phyloP scores from a whole-genome alignment of 768 basidiomycete species.

The Coprinellus aureogranulatus region DNA sequence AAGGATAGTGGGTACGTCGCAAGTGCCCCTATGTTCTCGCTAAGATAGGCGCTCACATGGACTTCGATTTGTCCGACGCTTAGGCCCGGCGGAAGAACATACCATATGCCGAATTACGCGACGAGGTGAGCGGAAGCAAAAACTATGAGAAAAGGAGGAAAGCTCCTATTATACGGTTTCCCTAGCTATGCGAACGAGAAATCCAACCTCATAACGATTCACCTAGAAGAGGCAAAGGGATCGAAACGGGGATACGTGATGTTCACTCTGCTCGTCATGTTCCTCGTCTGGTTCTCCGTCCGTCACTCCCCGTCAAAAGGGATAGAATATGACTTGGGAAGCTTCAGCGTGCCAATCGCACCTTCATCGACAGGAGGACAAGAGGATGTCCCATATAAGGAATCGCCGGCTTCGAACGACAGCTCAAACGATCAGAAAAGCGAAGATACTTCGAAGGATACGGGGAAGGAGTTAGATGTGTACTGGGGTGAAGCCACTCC shows the following conservation, averaged over 20 bases:
- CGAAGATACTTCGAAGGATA: too few species aligned
- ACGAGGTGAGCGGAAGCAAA: slow-evolving; percentile 28
- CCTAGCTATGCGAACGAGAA: slow-evolving; percentile 37
- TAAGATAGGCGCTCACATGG: neutral
- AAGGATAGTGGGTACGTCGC: slow-evolving; percentile 37
- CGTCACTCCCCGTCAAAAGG: slow-evolving; percentile 14
- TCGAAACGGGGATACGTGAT: slow-evolving; percentile 22
- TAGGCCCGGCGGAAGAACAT: slow-evolving; percentile 35
- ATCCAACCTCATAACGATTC: slow-evolving; percentile 34
- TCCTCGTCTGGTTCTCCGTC: slow-evolving; percentile 25
- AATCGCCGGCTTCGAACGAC: too few species aligned
- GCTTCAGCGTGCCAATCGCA: too few species aligned
- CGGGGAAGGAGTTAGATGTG: neutral
- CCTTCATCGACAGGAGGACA: too few species aligned
- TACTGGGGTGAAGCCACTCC: slow-evolving; percentile 26
- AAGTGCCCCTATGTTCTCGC: too few species aligned
- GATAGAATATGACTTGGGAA: neutral
- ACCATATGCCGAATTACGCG: slow-evolving; percentile 40
- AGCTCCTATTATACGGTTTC: slow-evolving; percentile 8
- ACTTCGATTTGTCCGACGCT: slow-evolving; percentile 1
- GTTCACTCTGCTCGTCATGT: slow-evolving; percentile 23
- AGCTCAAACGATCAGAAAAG: neutral
- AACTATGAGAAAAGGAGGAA: neutral
- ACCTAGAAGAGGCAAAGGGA: slow-evolving; percentile 33
- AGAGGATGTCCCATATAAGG: too few species aligned